Conservation (phyloP, 2,329 filamentous ascomycete species). For the Laburnicola sp. region DNA sequence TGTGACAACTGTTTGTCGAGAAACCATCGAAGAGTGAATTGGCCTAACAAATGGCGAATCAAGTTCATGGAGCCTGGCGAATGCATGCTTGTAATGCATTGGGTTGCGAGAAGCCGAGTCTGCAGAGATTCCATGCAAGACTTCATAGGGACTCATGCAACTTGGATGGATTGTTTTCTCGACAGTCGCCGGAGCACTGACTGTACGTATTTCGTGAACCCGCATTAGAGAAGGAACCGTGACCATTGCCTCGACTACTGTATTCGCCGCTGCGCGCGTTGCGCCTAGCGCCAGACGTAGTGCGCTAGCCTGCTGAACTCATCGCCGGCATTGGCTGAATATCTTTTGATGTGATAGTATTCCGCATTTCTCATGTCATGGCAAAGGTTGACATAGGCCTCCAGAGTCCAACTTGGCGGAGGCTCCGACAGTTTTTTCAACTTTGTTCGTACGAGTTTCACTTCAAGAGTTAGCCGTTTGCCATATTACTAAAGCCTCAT, state of each 20-base stretch:
- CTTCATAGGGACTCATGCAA: conserved; percentile 9
- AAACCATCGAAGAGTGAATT: neutral
- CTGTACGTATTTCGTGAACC: neutral
- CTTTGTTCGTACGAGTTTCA: conserved; percentile 1
- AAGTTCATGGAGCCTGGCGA: conserved; percentile 3
- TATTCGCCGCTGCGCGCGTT: conserved; percentile 2
- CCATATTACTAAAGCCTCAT: neutral
- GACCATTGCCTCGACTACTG: conserved; percentile 6
- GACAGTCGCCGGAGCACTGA: conserved; percentile 1
- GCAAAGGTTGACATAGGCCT: conserved; percentile 4
- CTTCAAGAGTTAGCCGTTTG: conserved; percentile 1
- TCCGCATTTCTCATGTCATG: conserved; percentile 10
- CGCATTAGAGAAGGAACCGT: conserved; percentile 8
- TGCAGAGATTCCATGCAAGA: conserved; percentile 8
- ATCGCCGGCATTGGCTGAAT: neutral
- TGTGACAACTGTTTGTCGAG: neutral
- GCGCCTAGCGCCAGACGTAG: conserved; percentile 8
- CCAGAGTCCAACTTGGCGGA: conserved; percentile 2
- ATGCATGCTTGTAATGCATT: neutral
- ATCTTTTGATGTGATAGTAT: conserved; percentile 4
- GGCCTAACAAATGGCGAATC: conserved; percentile 2
- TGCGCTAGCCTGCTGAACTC: conserved; percentile 7
- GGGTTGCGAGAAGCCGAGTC: conserved; percentile 5
- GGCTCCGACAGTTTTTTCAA: conserved; percentile 7
- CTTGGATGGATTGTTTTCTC: conserved; percentile 7